Evolutionary conservation across 176 grass and related monocot species (phyloP), one percentile per base, ranked within the genome.

Genomic region (Typha latifolia): DNA sequence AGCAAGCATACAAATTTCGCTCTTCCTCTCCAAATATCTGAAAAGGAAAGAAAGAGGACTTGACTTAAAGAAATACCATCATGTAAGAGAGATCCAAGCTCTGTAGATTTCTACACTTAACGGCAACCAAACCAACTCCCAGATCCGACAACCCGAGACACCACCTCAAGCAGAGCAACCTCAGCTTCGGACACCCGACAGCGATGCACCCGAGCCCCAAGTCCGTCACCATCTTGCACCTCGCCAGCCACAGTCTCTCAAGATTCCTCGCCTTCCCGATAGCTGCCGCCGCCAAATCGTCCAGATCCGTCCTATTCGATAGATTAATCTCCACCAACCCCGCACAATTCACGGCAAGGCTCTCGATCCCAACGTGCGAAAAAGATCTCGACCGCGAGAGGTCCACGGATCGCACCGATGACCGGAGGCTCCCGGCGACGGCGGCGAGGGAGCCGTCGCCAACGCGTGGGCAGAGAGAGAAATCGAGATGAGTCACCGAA

Each of bases 161-260:
- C 77, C 83, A 88, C 62, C 76, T 97, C 69, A 97, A 85, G 29
- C 69, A 82, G 74, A 97, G 76, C 5, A 82, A 69, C 16, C 77
- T 74, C 16, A 97, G 74, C 65, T 97, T 72, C 0, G 73, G 57
- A 49, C 89, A 97, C 0, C 89, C 85, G 10, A 92, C 81, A 31
- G 89, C 94, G 79, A 97, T 69, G 81, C 89, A 92, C 0, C 83
- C 80, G 56, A 97, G 80, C 1, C 94, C 94, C 70, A 97, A 82
- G 67, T 97, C 94, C 0, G 78, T 92, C 14, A 97, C 3, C 6
- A 61, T 47, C 74, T 81, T 90, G 76, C 94, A 97, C 37, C 88
- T 80, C 49, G 81, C 75, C 12, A 97, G 65, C 2, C 80, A 84
- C 0, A 97, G 64, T 34, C 67, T 68, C 20, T 51, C 69, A 1